Evolutionary conservation across 331 rosid genomes (phyloP).

Genomic region (Acacia concinna): DNA sequence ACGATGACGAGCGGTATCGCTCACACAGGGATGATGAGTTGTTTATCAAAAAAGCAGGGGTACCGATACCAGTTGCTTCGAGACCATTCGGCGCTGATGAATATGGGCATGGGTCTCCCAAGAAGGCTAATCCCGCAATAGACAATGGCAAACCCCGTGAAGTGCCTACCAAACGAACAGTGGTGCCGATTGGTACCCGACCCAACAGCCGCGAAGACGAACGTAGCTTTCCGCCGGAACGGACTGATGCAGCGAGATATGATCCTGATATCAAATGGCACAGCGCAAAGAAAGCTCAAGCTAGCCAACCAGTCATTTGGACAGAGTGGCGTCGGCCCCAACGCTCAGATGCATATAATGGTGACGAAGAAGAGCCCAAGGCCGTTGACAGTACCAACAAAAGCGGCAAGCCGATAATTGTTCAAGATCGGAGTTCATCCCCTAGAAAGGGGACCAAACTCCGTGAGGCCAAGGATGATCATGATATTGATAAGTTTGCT

Average conservation of each 20-base stretch:
- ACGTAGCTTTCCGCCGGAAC: not conserved
- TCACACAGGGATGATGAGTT: conserved; percentile 27
- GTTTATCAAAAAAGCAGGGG: conserved; percentile 26
- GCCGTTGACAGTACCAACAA: not conserved
- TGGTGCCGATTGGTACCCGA: not conserved
- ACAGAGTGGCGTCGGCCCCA: conserved; percentile 22
- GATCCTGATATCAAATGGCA: not conserved
- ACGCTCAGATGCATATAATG: not conserved
- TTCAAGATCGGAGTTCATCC: conserved; percentile 20
- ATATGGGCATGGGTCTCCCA: not conserved
- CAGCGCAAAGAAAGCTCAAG: not conserved
- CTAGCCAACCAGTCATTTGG: not conserved
- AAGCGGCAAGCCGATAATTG: not conserved
- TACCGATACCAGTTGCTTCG: conserved; percentile 33
- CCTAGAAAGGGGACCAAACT: conserved; percentile 32
- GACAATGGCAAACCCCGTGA: not conserved
- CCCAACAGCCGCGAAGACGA: not conserved
- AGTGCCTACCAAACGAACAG: not conserved
- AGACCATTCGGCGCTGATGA: conserved; percentile 13
- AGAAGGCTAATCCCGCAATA: not conserved
- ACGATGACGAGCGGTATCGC: not conserved
- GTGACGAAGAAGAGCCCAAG: not conserved
- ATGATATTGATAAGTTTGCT: conserved; percentile 35
- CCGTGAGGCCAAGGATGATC: conserved; percentile 39
- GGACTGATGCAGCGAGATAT: not conserved